phyloP scores from a whole-genome alignment of 176 grass and related monocot genomes.

The Aegilops umbellulata region DNA sequence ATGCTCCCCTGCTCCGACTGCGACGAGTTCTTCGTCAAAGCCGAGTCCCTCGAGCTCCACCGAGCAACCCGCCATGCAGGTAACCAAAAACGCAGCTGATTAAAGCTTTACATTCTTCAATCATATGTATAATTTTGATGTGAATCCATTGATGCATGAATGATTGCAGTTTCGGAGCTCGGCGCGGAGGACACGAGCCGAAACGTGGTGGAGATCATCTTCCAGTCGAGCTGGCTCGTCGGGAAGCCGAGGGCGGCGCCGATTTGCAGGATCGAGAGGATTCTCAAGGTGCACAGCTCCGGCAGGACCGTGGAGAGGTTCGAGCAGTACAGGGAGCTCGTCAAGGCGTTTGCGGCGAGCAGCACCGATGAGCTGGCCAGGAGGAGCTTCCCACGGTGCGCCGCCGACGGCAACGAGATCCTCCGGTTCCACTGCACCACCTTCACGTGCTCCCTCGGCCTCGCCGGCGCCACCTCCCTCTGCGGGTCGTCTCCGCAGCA shows the following conservation, averaged over 20 bases:
- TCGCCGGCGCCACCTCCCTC: constrained; percentile 32
- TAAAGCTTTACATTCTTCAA: not conserved
- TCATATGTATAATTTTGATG: not conserved
- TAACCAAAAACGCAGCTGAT: constrained; percentile 5
- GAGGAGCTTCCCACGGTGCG: constrained; percentile 66
- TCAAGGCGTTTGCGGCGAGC: constrained; percentile 55
- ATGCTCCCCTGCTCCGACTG: constrained; percentile 60
- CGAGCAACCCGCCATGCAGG: constrained; percentile 66
- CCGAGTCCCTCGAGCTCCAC: constrained; percentile 71
- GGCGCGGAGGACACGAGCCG: constrained; percentile 64
- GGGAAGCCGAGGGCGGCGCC: constrained; percentile 39
- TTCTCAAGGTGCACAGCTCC: constrained; percentile 66
- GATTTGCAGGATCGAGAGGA: constrained; percentile 71
- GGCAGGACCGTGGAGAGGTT: constrained; percentile 61
- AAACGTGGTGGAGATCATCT: constrained; percentile 98
- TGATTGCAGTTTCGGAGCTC: constrained; percentile 71
- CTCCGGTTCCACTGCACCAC: constrained; percentile 77
- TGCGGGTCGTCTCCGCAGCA: constrained; percentile 37
- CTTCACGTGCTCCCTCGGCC: constrained; percentile 55
- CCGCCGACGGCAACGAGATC: constrained; percentile 90
- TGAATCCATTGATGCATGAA: not conserved
- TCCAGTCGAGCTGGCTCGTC: constrained; percentile 80
- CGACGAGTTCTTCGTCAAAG: constrained; percentile 66
- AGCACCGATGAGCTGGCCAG: constrained; percentile 5
- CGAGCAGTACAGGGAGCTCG: constrained; percentile 74